Conservation (phyloP, 2,329 filamentous ascomycete species). For the Colletotrichum sansevieriae region DNA sequence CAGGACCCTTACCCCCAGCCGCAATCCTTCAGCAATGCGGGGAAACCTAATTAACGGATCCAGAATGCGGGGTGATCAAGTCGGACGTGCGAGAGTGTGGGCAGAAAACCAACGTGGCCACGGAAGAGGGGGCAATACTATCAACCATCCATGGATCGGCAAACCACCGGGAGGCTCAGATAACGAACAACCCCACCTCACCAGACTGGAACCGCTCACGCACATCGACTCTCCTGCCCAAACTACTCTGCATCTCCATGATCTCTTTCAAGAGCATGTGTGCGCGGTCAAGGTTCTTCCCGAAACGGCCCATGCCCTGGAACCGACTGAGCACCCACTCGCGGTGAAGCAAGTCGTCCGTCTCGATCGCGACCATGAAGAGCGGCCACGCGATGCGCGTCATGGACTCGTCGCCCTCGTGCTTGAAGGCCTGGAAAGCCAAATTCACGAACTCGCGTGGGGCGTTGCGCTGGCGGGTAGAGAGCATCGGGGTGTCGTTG, state of each 20-base stretch:
- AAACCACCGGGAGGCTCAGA: constrained; percentile 33
- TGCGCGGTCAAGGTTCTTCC: constrained; percentile 50
- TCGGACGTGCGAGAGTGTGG: not conserved
- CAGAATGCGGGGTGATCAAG: not conserved
- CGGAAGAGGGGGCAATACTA: not conserved
- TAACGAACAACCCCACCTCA: constrained; percentile 43
- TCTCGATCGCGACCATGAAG: constrained; percentile 53
- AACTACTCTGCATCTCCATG: constrained; percentile 43
- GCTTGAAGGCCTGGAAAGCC: constrained; percentile 50
- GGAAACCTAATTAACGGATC: not conserved
- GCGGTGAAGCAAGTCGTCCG: constrained; percentile 49
- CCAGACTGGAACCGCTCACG: constrained; percentile 40
- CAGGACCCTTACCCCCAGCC: constrained; percentile 3
- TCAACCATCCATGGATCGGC: not conserved
- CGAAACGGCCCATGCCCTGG: constrained; percentile 47
- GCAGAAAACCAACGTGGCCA: not conserved
- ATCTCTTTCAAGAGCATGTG: constrained; percentile 46
- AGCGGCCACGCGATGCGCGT: constrained; percentile 51
- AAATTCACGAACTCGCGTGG: constrained; percentile 48
- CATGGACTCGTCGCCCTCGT: constrained; percentile 50
- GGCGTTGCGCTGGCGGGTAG: constrained; percentile 30
- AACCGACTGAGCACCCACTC: constrained; percentile 52
- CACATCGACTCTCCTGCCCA: constrained; percentile 41
- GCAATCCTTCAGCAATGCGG: constrained; percentile 19
- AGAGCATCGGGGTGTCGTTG: constrained; percentile 34